Evolutionary conservation across 2,329 filamentous ascomycete species (phyloP).

Genomic region (Pestalotiopsis sp.): DNA sequence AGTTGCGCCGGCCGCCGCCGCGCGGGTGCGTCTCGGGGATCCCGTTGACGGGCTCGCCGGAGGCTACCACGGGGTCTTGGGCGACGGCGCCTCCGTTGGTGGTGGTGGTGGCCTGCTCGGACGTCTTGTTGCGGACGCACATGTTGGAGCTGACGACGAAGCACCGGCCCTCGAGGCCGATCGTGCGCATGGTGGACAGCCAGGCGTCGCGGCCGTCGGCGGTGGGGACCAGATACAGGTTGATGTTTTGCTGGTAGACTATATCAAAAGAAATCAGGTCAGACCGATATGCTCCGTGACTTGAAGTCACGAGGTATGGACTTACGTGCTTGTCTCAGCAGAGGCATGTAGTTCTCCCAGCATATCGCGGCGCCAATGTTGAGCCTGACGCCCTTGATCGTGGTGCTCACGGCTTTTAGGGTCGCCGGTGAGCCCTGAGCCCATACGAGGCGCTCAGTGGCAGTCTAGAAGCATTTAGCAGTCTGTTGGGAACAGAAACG

Average conservation of each 20-base stretch:
- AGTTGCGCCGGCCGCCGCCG: constrained; percentile 34
- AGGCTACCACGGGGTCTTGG: not conserved
- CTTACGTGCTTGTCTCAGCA: constrained; percentile 4
- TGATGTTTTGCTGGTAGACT: constrained; percentile 87
- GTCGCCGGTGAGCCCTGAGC: constrained; percentile 81
- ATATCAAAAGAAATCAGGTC: not conserved
- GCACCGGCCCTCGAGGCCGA: constrained; percentile 79
- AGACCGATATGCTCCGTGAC: constrained; percentile 55
- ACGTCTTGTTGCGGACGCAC: constrained; percentile 63
- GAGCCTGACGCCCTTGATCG: constrained; percentile 76
- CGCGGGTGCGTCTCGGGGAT: constrained; percentile 8
- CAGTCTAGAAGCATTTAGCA: constrained; percentile 57
- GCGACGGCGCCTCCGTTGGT: not conserved
- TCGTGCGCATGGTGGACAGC: constrained; percentile 79
- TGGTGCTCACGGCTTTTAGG: constrained; percentile 76
- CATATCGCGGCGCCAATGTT: constrained; percentile 88
- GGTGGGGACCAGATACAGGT: constrained; percentile 88
- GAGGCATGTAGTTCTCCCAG: constrained; percentile 84
- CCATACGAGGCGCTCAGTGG: constrained; percentile 83
- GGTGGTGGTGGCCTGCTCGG: constrained; percentile 40
- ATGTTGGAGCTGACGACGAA: constrained; percentile 89
- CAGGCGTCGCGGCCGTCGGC: constrained; percentile 85
- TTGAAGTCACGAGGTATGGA: not conserved
- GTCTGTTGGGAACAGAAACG: not conserved
- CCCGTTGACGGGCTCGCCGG: not conserved